Evolutionary conservation across 2,329 filamentous ascomycete species (phyloP).

Genomic region (Tricladium varicosporioides): DNA sequence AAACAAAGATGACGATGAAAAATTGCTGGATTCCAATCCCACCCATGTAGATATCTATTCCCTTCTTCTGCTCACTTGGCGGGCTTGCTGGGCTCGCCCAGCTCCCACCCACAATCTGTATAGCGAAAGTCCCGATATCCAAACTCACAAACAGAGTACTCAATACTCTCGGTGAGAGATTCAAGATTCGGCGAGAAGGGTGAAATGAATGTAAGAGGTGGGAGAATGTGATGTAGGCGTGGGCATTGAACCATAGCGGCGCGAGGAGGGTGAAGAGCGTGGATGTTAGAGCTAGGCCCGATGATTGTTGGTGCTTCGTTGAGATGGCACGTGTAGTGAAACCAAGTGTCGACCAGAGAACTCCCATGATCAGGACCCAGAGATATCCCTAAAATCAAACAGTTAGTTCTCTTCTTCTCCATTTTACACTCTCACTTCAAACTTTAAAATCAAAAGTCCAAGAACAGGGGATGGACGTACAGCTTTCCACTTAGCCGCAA

Average conservation of each 20-base stretch:
- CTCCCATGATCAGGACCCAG: slow-evolving; percentile 44
- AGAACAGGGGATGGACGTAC: slow-evolving; percentile 4
- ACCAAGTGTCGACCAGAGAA: slow-evolving; percentile 39
- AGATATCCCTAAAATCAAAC: slow-evolving; percentile 32
- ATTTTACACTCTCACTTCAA: too few relatives aligned
- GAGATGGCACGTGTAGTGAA: slow-evolving; percentile 40
- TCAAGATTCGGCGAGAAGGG: slow-evolving; percentile 34
- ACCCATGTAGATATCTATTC: slow-evolving; percentile 24
- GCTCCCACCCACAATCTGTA: slow-evolving; percentile 32
- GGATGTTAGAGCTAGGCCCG: slow-evolving; percentile 32
- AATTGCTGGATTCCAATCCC: slow-evolving; percentile 26
- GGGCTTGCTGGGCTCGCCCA: slow-evolving; percentile 10
- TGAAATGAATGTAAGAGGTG: slow-evolving; percentile 31
- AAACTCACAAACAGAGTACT: slow-evolving; percentile 44
- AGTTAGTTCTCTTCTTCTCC: neutral
- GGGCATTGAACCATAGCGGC: slow-evolving; percentile 32
- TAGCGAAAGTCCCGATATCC: slow-evolving; percentile 38
- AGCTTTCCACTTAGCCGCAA: slow-evolving; percentile 36
- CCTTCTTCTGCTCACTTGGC: slow-evolving; percentile 8
- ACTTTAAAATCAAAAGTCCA: too few relatives aligned
- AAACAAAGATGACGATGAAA: slow-evolving; percentile 24
- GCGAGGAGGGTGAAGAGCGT: slow-evolving; percentile 41
- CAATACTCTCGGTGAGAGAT: slow-evolving; percentile 33
- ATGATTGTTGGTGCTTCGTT: slow-evolving; percentile 39
- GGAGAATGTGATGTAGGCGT: slow-evolving; percentile 30